A percentile compares a stretch with the other conserved stretches of the same genome.
These are phyloP conservation scores for Dioscorea zingiberensis DNA, from an alignment of 106 monocot species.

Conservation along the genomic window DNA sequence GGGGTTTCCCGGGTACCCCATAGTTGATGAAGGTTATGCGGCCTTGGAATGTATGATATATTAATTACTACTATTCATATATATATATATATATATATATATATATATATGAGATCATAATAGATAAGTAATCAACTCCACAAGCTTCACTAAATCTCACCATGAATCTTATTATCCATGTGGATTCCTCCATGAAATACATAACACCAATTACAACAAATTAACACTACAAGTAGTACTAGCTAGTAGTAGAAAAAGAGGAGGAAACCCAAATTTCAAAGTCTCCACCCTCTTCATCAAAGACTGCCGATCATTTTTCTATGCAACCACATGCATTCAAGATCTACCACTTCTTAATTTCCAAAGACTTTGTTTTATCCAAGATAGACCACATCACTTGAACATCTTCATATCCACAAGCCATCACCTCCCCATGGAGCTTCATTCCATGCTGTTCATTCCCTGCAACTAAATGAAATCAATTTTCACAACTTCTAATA, in stretches of 20 bases:
- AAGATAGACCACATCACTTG: conserved; percentile 47
- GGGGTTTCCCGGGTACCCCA: too few relatives aligned
- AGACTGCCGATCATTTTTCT: too few relatives aligned
- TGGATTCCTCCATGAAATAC: not conserved
- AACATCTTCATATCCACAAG: conserved; percentile 43
- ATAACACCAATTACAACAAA: too few relatives aligned
- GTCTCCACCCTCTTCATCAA: too few relatives aligned
- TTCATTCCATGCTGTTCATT: conserved; percentile 16
- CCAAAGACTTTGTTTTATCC: conserved; percentile 19
- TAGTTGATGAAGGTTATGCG: too few relatives aligned
- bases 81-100: not conserved
- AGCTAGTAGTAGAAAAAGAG: too few relatives aligned
- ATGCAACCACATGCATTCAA: too few relatives aligned
- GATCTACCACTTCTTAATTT: conserved; percentile 1
- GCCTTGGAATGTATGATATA: too few relatives aligned
- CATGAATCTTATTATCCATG: conserved; percentile 5
- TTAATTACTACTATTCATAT: not conserved
- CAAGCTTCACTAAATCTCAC: conserved; percentile 9
- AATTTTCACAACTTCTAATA: not conserved
- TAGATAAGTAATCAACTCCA: not conserved
- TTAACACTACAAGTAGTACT: too few relatives aligned
- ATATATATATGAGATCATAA: not conserved
- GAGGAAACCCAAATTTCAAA: too few relatives aligned
- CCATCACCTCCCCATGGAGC: conserved; percentile 42
- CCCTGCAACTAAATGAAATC: not conserved